phyloP scores from a whole-genome alignment of 2,329 filamentous ascomycete genomes.

The Talaromyces islandicus region DNA sequence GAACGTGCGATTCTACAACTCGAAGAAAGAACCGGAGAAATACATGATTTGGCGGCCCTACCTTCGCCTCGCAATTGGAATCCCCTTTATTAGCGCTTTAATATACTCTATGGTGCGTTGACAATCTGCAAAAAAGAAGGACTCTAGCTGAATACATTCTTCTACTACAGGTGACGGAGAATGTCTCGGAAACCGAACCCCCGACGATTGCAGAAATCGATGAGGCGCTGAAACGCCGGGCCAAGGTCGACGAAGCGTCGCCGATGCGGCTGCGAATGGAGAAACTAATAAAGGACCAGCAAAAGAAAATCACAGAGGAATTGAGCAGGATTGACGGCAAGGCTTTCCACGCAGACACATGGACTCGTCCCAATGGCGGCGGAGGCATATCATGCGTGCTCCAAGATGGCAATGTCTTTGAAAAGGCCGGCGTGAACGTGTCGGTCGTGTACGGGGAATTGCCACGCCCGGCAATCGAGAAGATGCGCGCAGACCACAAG shows the following conservation, averaged over 20 bases:
- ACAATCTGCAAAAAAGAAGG: background rate
- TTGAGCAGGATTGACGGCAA: slow-evolving; percentile 79
- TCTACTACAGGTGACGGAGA: slow-evolving; percentile 26
- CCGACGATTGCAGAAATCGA: slow-evolving; percentile 80
- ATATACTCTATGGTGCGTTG: slow-evolving; percentile 48
- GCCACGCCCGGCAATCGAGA: slow-evolving; percentile 77
- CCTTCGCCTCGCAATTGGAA: slow-evolving; percentile 42
- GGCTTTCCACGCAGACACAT: slow-evolving; percentile 76
- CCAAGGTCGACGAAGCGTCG: slow-evolving; percentile 66
- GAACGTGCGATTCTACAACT: slow-evolving; percentile 19
- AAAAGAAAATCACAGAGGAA: slow-evolving; percentile 76
- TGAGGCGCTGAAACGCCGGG: slow-evolving; percentile 70
- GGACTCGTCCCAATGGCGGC: slow-evolving; percentile 80
- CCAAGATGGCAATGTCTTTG: slow-evolving; percentile 93
- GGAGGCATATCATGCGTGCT: slow-evolving; percentile 92
- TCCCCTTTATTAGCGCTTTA: slow-evolving; percentile 43
- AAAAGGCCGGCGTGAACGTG: slow-evolving; percentile 94
- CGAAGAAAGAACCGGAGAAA: slow-evolving; percentile 9
- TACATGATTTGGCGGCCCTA: slow-evolving; percentile 41
- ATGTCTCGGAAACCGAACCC: slow-evolving; percentile 32
- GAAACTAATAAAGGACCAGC: slow-evolving; percentile 87
- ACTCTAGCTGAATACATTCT: background rate
- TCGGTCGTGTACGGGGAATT: slow-evolving; percentile 91
- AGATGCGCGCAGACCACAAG: slow-evolving; percentile 94
- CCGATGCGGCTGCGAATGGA: slow-evolving; percentile 99